Base-by-base conservation (phyloP, 805 yeast genomes). In the Myxozyma lipomycoides region DNA sequence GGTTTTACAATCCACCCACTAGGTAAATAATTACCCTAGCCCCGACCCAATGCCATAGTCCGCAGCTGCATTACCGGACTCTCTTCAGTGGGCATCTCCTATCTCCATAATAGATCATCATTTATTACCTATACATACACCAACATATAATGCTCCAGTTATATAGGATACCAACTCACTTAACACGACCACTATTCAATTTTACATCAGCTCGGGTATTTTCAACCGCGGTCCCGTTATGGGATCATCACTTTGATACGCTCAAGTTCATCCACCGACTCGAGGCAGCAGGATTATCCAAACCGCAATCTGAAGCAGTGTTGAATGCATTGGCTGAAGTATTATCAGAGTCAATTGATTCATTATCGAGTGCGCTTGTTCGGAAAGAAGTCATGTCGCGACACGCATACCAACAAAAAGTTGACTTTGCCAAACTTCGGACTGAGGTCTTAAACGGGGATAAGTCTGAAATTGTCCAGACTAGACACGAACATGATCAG, bases 371-470 rank as follows among this genome's bases (percentile, higher is more conserved):
- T 35, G 84, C 84, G 62, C 70, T 91, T 49, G 95, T 91, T n/a
- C 80, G 89, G 23, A 83, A 88, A 61, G 96, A 89, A 61, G 81
- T 83, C 40, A 75, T 91, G 40, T 81, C 86, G 26, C 82, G 89
- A 59, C 78, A 89, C 64, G 84, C 96, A 2, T 93, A 93, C 67
- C 96, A 91, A 66, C 98, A 93, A 63, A 87, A 91, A 61, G 97
- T 93, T 28, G 98, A 93, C 65, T 91, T 93, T 74, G 93, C 96
- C 35, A 91, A 91, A 64, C 76, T 93, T 53, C 84, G 90, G 64
- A 95, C 96, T 28, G 98, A 91, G 66, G 75, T 93, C 38, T 90
- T 88, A 61, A 82, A 88, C 44, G 79, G 87, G 68, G 98, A 93
- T 70, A 81, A 82, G 64, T 78, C 88, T 24, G 98, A 93, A 62